Percentiles rank a stretch among this genome's conserved stretches.
These are phyloP conservation scores for Ascochyta rabiei DNA, from an alignment of 2,329 filamentous ascomycete genomes.

Conservation along the genomic window DNA sequence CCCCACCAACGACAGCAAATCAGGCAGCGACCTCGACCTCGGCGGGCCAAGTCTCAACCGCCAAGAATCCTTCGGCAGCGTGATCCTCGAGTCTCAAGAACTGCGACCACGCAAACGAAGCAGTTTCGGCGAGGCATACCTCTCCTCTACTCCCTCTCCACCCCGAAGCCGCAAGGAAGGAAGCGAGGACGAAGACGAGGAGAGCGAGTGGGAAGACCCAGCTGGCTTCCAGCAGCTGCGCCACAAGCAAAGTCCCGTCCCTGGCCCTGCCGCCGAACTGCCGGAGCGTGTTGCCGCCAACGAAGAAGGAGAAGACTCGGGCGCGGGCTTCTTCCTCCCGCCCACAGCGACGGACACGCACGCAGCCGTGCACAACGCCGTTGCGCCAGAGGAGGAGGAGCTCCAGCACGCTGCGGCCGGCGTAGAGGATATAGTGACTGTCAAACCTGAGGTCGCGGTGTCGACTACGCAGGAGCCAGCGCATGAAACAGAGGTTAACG, in stretches of 20 bases:
- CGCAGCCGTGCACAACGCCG: not conserved
- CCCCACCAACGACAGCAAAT: conserved; percentile 12
- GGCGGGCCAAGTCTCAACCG: conserved; percentile 25
- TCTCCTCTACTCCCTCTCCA: not conserved
- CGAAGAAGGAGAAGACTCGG: not conserved
- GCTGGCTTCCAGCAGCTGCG: conserved; percentile 1
- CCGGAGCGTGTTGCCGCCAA: not conserved
- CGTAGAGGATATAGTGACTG: not conserved
- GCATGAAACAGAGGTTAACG: not conserved
- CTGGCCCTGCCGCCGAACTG: not conserved
- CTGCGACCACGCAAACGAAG: conserved; percentile 31
- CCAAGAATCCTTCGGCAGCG: conserved; percentile 45
- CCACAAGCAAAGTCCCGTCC: not conserved
- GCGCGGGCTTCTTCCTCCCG: not conserved
- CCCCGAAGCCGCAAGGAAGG: not conserved
- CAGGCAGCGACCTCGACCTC: conserved; percentile 14
- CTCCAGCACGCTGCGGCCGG: not conserved
- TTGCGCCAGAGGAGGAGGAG: not conserved
- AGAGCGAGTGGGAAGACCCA: conserved; percentile 19
- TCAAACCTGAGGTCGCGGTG: not conserved
- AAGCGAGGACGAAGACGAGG: not conserved
- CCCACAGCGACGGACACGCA: not conserved
- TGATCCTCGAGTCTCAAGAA: conserved; percentile 36
- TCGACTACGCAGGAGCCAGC: not conserved
- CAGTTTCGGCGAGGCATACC: conserved; percentile 26